These are phyloP conservation scores for Kokia cookei DNA, from an alignment of 441 rosid species.

Conservation along the genomic window DNA sequence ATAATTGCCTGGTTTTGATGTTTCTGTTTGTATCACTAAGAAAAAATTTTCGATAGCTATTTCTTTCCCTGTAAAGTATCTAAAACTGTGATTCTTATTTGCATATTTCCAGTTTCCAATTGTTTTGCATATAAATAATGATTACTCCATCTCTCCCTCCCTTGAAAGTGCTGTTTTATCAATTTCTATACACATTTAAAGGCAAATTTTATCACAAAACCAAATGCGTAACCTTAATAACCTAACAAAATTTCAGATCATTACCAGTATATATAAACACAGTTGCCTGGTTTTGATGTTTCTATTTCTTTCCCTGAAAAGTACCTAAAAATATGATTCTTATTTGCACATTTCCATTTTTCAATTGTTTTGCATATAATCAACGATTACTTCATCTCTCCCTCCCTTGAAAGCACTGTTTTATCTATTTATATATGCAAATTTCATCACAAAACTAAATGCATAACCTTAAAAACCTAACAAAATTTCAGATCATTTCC, in stretches of 20 bases:
- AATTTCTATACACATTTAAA: too few relatives aligned
- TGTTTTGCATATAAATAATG: neutral
- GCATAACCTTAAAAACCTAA: neutral
- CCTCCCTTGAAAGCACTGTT: neutral
- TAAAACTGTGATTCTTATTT: neutral
- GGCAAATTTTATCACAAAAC: neutral
- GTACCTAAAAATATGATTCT: neutral
- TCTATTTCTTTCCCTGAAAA: neutral
- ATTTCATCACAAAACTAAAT: neutral
- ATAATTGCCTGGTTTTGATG: neutral
- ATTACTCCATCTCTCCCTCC: neutral
- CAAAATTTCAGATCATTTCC: neutral
- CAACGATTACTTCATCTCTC: neutral
- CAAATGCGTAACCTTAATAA: too few relatives aligned
- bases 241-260: neutral
- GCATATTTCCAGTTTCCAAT: neutral
- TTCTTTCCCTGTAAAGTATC: neutral
- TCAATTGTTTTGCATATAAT: neutral
- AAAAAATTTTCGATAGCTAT: too few relatives aligned
- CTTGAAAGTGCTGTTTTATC: neutral
- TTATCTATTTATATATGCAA: neutral
- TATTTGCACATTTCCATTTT: neutral
- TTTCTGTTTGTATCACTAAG: neutral
- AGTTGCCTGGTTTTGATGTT: neutral
- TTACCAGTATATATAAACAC: neutral